Evolutionary conservation across 2,329 filamentous ascomycete genomes (phyloP).

Genomic region (Bimuria novae-zelandiae): DNA sequence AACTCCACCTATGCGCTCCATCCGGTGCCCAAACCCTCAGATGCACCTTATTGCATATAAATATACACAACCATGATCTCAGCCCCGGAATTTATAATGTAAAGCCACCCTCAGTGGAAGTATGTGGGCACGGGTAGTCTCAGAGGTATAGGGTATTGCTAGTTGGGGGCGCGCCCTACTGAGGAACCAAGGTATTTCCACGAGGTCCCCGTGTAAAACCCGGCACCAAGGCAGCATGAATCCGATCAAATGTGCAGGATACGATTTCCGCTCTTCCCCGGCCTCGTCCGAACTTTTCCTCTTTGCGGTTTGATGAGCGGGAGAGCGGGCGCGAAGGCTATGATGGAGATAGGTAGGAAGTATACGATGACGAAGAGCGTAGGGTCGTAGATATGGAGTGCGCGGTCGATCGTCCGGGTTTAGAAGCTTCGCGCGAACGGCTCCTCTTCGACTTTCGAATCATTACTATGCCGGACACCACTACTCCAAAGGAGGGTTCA

Average conservation of each 20-base stretch:
- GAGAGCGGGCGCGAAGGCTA: conserved; percentile 55
- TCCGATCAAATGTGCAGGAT: conserved; percentile 64
- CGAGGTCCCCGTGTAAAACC: conserved; percentile 66
- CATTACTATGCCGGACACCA: no score
- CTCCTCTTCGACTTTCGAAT: no score
- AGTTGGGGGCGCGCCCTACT: no score
- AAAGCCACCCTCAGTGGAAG: conserved; percentile 73
- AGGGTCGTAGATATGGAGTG: conserved; percentile 66
- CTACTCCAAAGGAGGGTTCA: no score
- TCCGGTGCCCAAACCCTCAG: conserved; percentile 75
- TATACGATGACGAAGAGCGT: conserved; percentile 68
- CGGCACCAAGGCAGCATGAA: conserved; percentile 70
- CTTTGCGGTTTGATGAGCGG: conserved; percentile 42
- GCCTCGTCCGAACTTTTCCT: conserved; percentile 69
- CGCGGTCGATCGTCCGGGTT: conserved; percentile 60
- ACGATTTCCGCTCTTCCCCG: conserved; percentile 68
- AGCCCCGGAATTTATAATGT: conserved; percentile 76
- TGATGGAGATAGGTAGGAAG: conserved; percentile 67
- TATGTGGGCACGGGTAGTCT: conserved; percentile 68
- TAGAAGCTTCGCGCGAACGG: no score
- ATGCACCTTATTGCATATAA: conserved; percentile 75
- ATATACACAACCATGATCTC: conserved; percentile 72
- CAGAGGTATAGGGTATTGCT: conserved; percentile 50
- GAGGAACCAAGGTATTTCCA: conserved; percentile 59
- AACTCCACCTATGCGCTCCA: conserved; percentile 60